Evolutionary conservation across 208 protist genomes (phyloP), one percentile per base, ranked within the genome.

Genomic region (Porcisia hertigi): DNA sequence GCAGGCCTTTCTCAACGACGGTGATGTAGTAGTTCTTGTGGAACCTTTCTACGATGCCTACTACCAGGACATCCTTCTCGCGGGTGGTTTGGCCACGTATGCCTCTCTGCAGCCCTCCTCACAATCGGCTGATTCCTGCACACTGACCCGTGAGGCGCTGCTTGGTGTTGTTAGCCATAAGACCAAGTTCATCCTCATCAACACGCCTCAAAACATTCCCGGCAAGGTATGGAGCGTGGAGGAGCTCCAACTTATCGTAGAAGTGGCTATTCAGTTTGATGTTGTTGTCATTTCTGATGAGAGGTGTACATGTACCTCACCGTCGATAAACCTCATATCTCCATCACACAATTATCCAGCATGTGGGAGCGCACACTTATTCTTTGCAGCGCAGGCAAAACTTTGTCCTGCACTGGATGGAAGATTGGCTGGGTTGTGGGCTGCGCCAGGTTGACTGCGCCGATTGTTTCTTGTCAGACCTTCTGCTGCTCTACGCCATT

Each of bases 11-110:
- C 39, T 98, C 7, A 93, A 96, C 43, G 87, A 86, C 54, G 96
- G 95, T 11, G 97, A 99, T 69, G 96, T 98, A 69, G 89, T 98
- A 0, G 86, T 99, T 41, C 75, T 98, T 14, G 88, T 99, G 23
- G 95, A 98, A 82, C 96, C 97, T 9, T 98, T 91, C 76, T 99
- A 95, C 86, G 97, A 98, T 77, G 86, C 86, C 0, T 98, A 98
- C 77, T 77, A 83, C 62, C 80, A 79, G 77, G 91, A 90, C 54
- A 86, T 94, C 41, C 55, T 86, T 43, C 70, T 97, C 54, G 85
- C 81, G 34, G 94, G 91, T 45, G 96, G 91, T 53, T 76, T 89
- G 11, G 79, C 90, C 5, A 84, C 86, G 45, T 96, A 91, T 79
- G 88, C 97, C 18, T 85, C 92, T 23, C 82, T 98, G 1, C 85